phyloP scores from a whole-genome alignment of 495 filamentous ascomycete genomes.

The Aspergillus campestris region DNA sequence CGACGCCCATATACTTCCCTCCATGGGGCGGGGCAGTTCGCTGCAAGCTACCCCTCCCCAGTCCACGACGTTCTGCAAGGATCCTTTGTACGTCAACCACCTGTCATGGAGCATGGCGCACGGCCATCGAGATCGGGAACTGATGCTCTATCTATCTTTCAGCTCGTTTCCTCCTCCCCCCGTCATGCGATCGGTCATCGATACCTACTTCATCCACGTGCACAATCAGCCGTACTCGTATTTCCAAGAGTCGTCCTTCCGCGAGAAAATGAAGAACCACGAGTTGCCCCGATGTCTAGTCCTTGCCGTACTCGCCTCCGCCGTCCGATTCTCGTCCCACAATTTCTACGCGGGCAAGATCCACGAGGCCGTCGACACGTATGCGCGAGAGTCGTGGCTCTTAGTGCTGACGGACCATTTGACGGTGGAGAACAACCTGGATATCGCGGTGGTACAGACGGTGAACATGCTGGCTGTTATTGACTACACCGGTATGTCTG shows the following conservation, averaged over 20 bases:
- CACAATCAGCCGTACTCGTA: constrained; percentile 28
- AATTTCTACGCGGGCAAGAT: constrained; percentile 13
- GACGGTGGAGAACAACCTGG: constrained; percentile 14
- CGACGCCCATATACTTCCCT: too few relatives aligned
- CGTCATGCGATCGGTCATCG: constrained; percentile 14
- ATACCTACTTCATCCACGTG: constrained; percentile 18
- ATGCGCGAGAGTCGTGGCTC: constrained; percentile 22
- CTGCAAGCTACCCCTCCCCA: too few relatives aligned
- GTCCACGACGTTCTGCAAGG: too few relatives aligned
- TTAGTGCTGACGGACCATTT: constrained; percentile 19
- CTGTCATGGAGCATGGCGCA: too few relatives aligned
- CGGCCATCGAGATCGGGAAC: too few relatives aligned
- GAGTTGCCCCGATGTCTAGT: constrained; percentile 15
- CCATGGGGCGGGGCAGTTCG: too few relatives aligned
- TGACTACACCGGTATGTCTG: constrained; percentile 18
- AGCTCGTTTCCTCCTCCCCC: constrained; percentile 12
- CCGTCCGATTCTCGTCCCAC: constrained; percentile 18
- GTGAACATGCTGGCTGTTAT: constrained; percentile 21
- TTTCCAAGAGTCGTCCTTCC: constrained; percentile 20
- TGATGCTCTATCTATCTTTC: constrained; percentile 1
- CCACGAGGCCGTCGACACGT: constrained; percentile 12
- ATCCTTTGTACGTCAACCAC: too few relatives aligned
- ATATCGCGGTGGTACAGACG: constrained; percentile 18
- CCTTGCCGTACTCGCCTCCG: constrained; percentile 18
- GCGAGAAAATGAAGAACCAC: constrained; percentile 8